Base-by-base conservation (phyloP, 768 basidiomycete genomes). In the Russula brevipes region DNA sequence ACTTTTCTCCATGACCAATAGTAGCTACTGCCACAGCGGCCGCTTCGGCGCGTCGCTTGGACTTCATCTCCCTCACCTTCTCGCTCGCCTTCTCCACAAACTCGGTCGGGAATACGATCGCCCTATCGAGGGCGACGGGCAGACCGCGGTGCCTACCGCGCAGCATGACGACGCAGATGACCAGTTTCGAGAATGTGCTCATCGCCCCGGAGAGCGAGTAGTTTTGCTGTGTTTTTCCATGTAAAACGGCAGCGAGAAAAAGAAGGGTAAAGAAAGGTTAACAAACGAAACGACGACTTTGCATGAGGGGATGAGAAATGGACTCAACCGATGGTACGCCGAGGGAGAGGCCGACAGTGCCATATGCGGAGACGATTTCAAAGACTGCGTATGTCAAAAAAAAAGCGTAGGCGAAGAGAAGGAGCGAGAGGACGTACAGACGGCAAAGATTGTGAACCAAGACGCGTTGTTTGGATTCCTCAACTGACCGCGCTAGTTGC, bases 141-240 rank as follows among this genome's bases (percentile, higher is more conserved):
- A 88, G 68, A 2, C 88, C 88, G 67, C 88, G 79, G 72, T 90
- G 88, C 14, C 88, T 76, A 0, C 88, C 88, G 52, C 89, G 82
- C 45, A 92, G 82, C 90, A 94, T 92, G 62, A 92, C 85, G 19
- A 81, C 76, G 56, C 83, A 82, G 44, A 91, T 72, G 12, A 92
- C 81, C 5, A 92, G 72, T 72, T 91, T 93, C 2, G 88, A 89
- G 3, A 91, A 71, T 0, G 82, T 81, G 8, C 77, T 74, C 70
- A 89, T 80, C 0, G 82, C 79, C 5, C 89, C 88, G 7, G 77
- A 74, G 61, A 92, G 84, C 0, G 86, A 83, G 68, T 44, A 59
- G 10, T 44, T 44, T 33, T 36, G 9, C 31, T 59, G 9, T 38
- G 11, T 35, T 31, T 31, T 5, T 12, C 12, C 5, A 38, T 0